These are phyloP conservation scores for Fusarium sambucinum DNA, from an alignment of 2,329 filamentous ascomycete species.

Conservation along the genomic window DNA sequence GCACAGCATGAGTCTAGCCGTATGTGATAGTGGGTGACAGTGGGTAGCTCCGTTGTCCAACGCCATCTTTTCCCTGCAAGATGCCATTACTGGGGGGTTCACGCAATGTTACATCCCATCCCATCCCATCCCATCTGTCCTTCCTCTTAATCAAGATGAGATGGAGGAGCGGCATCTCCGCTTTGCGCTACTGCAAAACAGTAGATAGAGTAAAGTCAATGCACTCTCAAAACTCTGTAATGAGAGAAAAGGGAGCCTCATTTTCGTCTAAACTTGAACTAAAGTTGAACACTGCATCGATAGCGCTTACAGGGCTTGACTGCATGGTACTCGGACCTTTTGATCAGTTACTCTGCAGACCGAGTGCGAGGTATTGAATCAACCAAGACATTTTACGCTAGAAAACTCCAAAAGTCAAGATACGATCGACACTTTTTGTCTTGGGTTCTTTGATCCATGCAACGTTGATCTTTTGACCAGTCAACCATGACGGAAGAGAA, in stretches of 20 bases:
- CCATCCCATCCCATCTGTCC: neutral
- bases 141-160: neutral
- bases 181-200: neutral
- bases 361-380: neutral
- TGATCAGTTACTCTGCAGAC: neutral
- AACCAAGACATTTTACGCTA: neutral
- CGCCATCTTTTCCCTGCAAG: constrained; percentile 1
- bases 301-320: constrained; percentile 5
- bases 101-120: neutral
- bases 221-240: neutral
- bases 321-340: neutral
- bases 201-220: neutral
- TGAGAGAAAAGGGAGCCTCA: neutral
- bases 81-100: neutral
- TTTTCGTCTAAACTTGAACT: neutral
- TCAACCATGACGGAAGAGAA: neutral
- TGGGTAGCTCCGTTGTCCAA: neutral
- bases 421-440: neutral
- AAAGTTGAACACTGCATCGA: constrained; percentile 5
- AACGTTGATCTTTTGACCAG: constrained; percentile 1
- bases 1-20: neutral
- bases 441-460: neutral
- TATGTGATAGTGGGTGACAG: neutral
- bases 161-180: constrained; percentile 4
- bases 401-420: neutral